Evolutionary conservation across 2,329 filamentous ascomycete genomes (phyloP), one percentile per base, ranked within the genome.

Genomic region (Exophiala sp.): DNA sequence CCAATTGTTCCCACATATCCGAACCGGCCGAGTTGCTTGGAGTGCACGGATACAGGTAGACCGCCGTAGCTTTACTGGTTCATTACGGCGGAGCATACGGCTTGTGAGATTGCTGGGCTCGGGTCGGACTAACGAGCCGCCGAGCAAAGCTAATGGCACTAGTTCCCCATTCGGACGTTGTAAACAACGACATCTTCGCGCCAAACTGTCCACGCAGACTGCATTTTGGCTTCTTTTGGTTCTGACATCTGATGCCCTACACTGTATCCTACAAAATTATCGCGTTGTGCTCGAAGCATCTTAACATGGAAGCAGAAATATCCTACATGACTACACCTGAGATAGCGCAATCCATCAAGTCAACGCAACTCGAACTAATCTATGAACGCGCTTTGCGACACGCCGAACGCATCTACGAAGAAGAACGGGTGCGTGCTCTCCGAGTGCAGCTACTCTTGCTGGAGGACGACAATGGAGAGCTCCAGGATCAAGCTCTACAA

Each of bases 371-470:
- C 46, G 87, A 94, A 64, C 70, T 85, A 53, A 79, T 79, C 60
- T 87, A 90, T 65, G 80, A 85, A 58, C 75, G 77, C 52, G 78
- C 77, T 57, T 68, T 79, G 47, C 81, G 84, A 59, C 74, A 82
- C 47, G 78, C 85, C 29, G 78, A 86, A 46, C 72, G 83, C 9
- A 74, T 94, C 48, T 71, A 80, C 58, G 86, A 86, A 61, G 81
- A 88, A 57, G 90, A 97, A 66, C 80, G 83, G 52, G 74, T 80
- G 32, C 82, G 90, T 41, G 78, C 82, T 57, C 68, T 88, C 45
- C 81, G 81, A 58, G 75, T 91, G 53, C 79, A 83, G 55, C 75
- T 83, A 47, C 70, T 90, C 46, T 68, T 89, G n/a, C 72, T 86
- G n/a, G 76, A 83, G 55, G 81, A 90, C 57, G 85, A 94, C 56